Evolutionary conservation across 257 asterid genomes (phyloP), one percentile per base, ranked within the genome.

Genomic region (Nicotiana paniculata): DNA sequence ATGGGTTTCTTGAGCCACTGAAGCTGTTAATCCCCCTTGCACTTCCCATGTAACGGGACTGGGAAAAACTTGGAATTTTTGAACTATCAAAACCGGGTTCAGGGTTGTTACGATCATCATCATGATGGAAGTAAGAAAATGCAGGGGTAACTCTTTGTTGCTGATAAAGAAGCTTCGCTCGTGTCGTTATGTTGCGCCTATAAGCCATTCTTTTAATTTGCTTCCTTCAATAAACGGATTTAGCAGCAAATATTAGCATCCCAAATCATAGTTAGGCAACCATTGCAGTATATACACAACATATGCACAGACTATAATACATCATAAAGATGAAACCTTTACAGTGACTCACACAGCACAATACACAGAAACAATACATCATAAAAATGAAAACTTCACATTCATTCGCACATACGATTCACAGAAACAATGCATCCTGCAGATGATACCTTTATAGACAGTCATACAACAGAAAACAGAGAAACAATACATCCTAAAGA

Each of bases 121-220:
- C 94, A 12, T 78, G 86, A 81, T 83, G 81, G 28, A 87, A 77
- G 76, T 86, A 92, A 11, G 97, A 86, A 85, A 93, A 79, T 30
- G 92, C 82, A 70, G 96, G 93, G 66, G 87, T 81, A 55, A 83
- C 77, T 58, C 91, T 84, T n/a, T 89, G 92, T n/a, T 93, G 95
- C 54, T 91, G 91, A 81, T 93, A 93, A 54, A 95, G 91, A 9
- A 83, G 88, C 85, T 90, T 92, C 12, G 91, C 90, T 84, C 97
- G 88, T 13, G 97, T 81, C 12, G 90, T 58, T 84, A 93, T 81
- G 87, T 91, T 86, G 68, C 98, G 93, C 84, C 97, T 85, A 79
- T 87, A 91, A 3, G 97, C 96, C 99, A 93, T 95, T 82, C 32
- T 78, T 75, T 17, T 43, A 12, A 77, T 9, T 43, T 75, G 8